phyloP scores from a whole-genome alignment of 345 rosid species.

The Bruguiera sexangula region DNA sequence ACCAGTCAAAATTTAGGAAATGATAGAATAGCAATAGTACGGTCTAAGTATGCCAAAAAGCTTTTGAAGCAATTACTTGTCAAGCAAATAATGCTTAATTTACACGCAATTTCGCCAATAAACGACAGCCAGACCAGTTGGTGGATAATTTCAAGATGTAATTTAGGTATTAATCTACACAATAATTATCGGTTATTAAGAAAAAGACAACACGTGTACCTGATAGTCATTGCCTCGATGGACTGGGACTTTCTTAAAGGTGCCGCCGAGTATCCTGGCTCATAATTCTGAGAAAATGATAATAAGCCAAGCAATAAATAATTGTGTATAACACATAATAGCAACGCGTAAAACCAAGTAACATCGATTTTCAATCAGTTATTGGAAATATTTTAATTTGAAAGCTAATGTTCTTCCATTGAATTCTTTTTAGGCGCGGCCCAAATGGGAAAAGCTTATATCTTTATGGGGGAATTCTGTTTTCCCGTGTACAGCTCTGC shows the following conservation, averaged over 20 bases:
- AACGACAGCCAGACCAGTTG: neutral
- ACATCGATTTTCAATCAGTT: too few relatives aligned
- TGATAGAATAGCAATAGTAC: neutral
- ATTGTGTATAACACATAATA: neutral
- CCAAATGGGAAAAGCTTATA: too few relatives aligned
- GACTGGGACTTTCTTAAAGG: constrained; percentile 52
- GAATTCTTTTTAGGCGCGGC: too few relatives aligned
- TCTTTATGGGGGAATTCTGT: too few relatives aligned
- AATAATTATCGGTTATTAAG: neutral
- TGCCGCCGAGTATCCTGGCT: constrained; percentile 69
- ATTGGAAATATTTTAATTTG: too few relatives aligned
- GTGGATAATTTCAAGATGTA: constrained; percentile 5
- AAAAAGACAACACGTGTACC: constrained; percentile 36
- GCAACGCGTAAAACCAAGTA: too few relatives aligned
- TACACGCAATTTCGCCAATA: neutral
- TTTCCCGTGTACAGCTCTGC: neutral
- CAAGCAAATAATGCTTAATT: constrained; percentile 9
- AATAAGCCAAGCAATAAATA: neutral
- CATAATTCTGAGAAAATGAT: constrained; percentile 46
- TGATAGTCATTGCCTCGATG: constrained; percentile 52
- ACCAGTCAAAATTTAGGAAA: neutral
- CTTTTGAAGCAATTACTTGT: constrained; percentile 24
- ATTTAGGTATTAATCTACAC: neutral
- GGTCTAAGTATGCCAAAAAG: constrained; percentile 1
- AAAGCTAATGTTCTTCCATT: too few relatives aligned